Evolutionary conservation across 73 alveolate species (phyloP).

Genomic region (Paramecium tetraurelia): DNA sequence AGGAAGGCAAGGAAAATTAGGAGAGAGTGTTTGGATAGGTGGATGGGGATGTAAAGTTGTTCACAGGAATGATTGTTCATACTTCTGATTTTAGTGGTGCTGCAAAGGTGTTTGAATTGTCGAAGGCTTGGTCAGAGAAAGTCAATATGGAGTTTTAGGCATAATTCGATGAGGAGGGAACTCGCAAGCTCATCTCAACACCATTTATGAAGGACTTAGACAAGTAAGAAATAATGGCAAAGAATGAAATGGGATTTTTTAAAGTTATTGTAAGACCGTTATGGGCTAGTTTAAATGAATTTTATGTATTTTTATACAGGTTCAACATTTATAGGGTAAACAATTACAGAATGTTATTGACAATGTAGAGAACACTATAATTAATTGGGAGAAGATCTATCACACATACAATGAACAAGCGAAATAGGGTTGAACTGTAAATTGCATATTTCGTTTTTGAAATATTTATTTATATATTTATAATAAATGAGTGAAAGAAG

Average conservation of each 20-base stretch:
- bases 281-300: slow-evolving; percentile 59
- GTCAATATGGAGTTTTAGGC: slow-evolving; percentile 52
- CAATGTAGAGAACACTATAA: slow-evolving; percentile 39
- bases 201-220: slow-evolving; percentile 60
- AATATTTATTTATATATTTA: not conserved
- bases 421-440: not conserved
- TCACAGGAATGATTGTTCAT: slow-evolving; percentile 59
- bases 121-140: slow-evolving; percentile 44
- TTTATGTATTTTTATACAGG: not conserved
- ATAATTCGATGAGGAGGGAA: slow-evolving; percentile 57
- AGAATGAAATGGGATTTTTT: slow-evolving; percentile 54
- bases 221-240: slow-evolving; percentile 36
- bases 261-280: slow-evolving; percentile 61
- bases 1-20: slow-evolving; percentile 1
- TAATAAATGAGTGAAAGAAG: not conserved
- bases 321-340: not conserved
- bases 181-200: not conserved
- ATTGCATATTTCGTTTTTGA: not conserved
- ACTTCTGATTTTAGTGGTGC: slow-evolving; percentile 60
- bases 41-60: slow-evolving; percentile 51
- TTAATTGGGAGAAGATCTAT: slow-evolving; percentile 9
- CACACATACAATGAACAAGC: not conserved
- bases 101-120: slow-evolving; percentile 40
- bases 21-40: not conserved
- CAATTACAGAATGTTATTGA: not conserved